Percentiles rank a stretch among this genome's conserved stretches.
phyloP scores from a whole-genome alignment of 2,329 filamentous ascomycete genomes.

The Chaetothyriales sp. region DNA sequence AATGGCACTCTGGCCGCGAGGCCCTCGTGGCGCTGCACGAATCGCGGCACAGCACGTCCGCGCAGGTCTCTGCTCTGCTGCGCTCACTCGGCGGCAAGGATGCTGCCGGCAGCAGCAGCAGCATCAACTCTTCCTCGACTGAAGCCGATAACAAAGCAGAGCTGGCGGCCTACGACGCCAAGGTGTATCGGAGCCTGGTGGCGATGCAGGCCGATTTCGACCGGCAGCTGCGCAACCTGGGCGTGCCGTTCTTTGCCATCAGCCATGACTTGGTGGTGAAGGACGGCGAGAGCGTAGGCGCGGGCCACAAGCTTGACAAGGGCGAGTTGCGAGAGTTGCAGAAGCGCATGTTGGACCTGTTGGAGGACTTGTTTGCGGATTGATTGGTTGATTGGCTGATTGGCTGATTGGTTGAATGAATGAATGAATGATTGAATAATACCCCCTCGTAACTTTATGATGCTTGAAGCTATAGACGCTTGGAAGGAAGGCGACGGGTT shows the following conservation, averaged over 20 bases:
- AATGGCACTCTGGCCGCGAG: conserved; percentile 45
- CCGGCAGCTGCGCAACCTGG: conserved; percentile 41
- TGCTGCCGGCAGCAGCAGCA: conserved; percentile 10
- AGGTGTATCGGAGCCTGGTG: conserved; percentile 46
- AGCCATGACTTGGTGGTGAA: conserved; percentile 30
- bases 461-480: too few relatives aligned
- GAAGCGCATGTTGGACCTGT: conserved; percentile 35
- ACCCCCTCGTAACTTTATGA: too few relatives aligned
- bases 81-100: conserved; percentile 17
- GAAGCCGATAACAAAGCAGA: conserved; percentile 40
- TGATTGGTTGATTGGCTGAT: too few relatives aligned
- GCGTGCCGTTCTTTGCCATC: conserved; percentile 49
- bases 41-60: conserved; percentile 39
- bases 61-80: conserved; percentile 42
- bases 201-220: conserved; percentile 48
- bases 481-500: too few relatives aligned
- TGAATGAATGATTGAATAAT: too few relatives aligned
- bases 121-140: conserved; percentile 14
- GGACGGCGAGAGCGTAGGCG: conserved; percentile 8
- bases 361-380: conserved; percentile 37
- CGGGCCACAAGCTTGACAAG: conserved; percentile 24
- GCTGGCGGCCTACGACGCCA: conserved; percentile 45
- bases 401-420: too few relatives aligned
- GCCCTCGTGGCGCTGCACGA: conserved; percentile 39
- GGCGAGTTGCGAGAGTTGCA: conserved; percentile 33